Base-by-base conservation (phyloP, 2,329 filamentous ascomycete species). In the Pyrenophora tritici-repentis region DNA sequence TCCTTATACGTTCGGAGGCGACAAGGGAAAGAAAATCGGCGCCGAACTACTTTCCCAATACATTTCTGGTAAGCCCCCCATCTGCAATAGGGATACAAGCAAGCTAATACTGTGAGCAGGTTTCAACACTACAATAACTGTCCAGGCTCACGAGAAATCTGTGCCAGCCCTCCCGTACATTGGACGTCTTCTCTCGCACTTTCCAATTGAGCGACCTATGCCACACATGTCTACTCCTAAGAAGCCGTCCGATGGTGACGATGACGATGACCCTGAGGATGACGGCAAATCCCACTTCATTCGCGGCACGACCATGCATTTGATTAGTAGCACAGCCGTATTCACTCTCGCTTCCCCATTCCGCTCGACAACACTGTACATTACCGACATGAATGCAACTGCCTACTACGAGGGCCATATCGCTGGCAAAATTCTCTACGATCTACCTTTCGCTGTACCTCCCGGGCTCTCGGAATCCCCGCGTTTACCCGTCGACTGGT, bases 321-420 rank as follows among this genome's bases (percentile, higher is more conserved):
- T 97, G 44, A 81, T 94, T 56, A 89, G 90, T 13, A 96, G 91
- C 0, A 91, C 91, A 0, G 93, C 93, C 3, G 85, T 87, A 1
- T 97, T 99, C 73, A 86, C 84, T 0, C 81, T 97, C 17, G 81
- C 86, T 33, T 97, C 92, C 0, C 94, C 94, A 0, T 78, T 97
- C 7, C 75, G 79, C 34, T 78, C 85, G 50, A 88, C 88, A 43
- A 90, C 86, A 1, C 75, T 97, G 14, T 89, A 86, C 62, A 83
- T 99, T 56, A 90, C 90, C 32, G 81, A 80, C 42, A 83, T 97
- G 63, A 88, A 96, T 66, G 93, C 93, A 6, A 91, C 88, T 1
- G 91, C 94, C 0, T 88, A 86, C 55, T 95, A 96, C 73, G 91
- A 96, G 57, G 89, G 86, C 7, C 85, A 93, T 44, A 82, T 86